A percentile compares a stretch with the other conserved stretches of the same genome.
These are phyloP conservation scores for Cystofilobasidium capitatum DNA, from an alignment of 768 basidiomycete genomes.

Conservation along the genomic window DNA sequence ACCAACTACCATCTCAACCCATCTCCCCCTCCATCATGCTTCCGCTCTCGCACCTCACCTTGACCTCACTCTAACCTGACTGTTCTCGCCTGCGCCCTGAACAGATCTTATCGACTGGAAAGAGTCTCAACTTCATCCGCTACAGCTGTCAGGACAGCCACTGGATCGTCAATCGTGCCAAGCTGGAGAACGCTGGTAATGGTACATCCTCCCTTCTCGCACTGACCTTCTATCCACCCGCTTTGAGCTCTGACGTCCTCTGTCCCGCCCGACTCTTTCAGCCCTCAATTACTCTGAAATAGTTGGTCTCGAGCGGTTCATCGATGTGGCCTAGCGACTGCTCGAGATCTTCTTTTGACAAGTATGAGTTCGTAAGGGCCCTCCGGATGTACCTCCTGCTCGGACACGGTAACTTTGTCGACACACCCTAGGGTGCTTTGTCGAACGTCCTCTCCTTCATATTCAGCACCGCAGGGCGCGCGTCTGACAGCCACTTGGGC, in stretches of 20 bases:
- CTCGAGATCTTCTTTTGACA: constrained; percentile 96
- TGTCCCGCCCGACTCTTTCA: constrained; percentile 35
- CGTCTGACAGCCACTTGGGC: neutral
- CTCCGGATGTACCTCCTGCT: constrained; percentile 86
- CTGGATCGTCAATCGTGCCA: constrained; percentile 87
- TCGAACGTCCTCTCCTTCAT: constrained; percentile 56
- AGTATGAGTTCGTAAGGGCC: constrained; percentile 75
- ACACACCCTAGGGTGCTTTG: constrained; percentile 84
- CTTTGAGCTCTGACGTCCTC: neutral
- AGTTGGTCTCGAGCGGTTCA: constrained; percentile 83
- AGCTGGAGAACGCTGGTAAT: constrained; percentile 73
- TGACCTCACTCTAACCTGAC: neutral
- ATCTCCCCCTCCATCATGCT: no score
- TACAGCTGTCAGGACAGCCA: constrained; percentile 94
- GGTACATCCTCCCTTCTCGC: constrained; percentile 47
- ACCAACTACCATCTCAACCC: no score
- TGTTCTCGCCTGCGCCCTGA: neutral
- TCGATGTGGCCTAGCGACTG: constrained; percentile 84
- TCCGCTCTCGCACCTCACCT: neutral
- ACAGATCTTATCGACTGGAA: constrained; percentile 98
- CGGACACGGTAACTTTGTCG: constrained; percentile 89
- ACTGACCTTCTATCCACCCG: neutral
- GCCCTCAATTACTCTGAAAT: constrained; percentile 92
- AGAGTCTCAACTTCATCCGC: constrained; percentile 94
- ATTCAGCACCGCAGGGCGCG: no score